phyloP scores from a whole-genome alignment of 2,329 filamentous ascomycete species.

The Talaromyces sp. region DNA sequence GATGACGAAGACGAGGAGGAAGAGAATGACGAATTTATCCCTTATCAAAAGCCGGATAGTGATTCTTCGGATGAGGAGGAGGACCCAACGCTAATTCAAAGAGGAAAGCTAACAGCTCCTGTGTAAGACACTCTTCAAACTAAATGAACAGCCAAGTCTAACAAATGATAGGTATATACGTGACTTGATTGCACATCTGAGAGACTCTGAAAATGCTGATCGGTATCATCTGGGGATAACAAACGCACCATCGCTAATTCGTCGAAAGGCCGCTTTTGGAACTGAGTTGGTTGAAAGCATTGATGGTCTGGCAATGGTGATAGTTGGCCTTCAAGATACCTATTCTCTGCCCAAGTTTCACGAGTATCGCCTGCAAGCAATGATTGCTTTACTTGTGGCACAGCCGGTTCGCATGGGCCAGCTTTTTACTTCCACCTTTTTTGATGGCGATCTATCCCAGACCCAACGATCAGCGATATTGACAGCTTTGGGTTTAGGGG shows the following conservation, averaged over 20 bases:
- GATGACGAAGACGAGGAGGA: constrained; percentile 49
- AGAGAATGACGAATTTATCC: constrained; percentile 64
- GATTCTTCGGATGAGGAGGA: constrained; percentile 91
- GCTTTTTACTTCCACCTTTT: constrained; percentile 81
- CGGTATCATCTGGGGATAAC: constrained; percentile 73
- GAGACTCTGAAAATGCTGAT: constrained; percentile 79
- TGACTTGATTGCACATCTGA: constrained; percentile 72
- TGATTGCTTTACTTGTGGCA: constrained; percentile 76
- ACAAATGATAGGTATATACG: constrained; percentile 61
- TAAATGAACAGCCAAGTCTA: neutral
- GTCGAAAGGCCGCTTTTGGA: constrained; percentile 83
- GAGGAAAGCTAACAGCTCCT: constrained; percentile 76
- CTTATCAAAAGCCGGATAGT: constrained; percentile 81
- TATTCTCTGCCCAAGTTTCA: constrained; percentile 77
- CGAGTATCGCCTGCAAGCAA: constrained; percentile 68
- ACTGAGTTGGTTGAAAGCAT: constrained; percentile 81
- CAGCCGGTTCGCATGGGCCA: constrained; percentile 73
- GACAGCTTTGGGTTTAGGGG: constrained; percentile 73
- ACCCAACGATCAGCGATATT: constrained; percentile 78
- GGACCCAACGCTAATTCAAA: constrained; percentile 78
- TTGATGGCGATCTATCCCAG: constrained; percentile 86
- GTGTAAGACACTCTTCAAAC: constrained; percentile 48
- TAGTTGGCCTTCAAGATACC: constrained; percentile 80
- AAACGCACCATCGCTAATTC: constrained; percentile 74
- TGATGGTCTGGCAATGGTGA: constrained; percentile 69